These are phyloP conservation scores for Pleurozium schreberi DNA, from an alignment of 225 moss, liverwort and hornwort genomes.

Conservation along the genomic window DNA sequence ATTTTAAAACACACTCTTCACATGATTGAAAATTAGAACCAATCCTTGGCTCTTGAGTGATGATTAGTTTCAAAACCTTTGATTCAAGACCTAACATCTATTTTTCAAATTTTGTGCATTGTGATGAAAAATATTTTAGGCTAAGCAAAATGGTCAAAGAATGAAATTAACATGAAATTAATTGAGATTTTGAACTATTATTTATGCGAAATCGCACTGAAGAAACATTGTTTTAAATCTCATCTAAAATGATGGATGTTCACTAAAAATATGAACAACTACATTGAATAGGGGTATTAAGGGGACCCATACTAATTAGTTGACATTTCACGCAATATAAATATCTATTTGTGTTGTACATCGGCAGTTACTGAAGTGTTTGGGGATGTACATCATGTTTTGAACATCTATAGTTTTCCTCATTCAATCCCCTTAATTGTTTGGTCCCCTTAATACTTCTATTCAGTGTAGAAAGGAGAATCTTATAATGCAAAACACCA, in stretches of 20 bases:
- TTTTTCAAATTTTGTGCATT: not conserved
- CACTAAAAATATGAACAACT: not conserved
- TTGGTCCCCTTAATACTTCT: too few relatives aligned
- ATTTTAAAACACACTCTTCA: not conserved
- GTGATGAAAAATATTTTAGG: not conserved
- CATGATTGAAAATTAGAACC: not conserved
- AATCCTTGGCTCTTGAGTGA: rapidly evolving
- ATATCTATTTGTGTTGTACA: too few relatives aligned
- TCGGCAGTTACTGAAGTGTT: too few relatives aligned
- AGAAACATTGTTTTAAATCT: not conserved
- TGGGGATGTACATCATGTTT: too few relatives aligned
- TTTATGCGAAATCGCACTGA: too few relatives aligned
- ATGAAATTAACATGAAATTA: not conserved
- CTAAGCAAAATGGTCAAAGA: not conserved
- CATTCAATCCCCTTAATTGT: too few relatives aligned
- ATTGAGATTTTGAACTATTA: not conserved
- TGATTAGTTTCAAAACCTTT: not conserved
- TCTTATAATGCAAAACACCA: not conserved
- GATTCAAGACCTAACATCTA: not conserved
- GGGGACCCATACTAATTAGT: too few relatives aligned
- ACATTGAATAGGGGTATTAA: too few relatives aligned
- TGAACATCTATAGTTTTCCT: too few relatives aligned
- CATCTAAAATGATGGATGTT: not conserved
- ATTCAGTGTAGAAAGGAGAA: too few relatives aligned
- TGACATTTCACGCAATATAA: too few relatives aligned